A percentile compares a stretch with the other conserved stretches of the same genome.
These are phyloP conservation scores for Raffaelea ambrosiae DNA, from an alignment of 2,329 filamentous ascomycete species.

Conservation along the genomic window DNA sequence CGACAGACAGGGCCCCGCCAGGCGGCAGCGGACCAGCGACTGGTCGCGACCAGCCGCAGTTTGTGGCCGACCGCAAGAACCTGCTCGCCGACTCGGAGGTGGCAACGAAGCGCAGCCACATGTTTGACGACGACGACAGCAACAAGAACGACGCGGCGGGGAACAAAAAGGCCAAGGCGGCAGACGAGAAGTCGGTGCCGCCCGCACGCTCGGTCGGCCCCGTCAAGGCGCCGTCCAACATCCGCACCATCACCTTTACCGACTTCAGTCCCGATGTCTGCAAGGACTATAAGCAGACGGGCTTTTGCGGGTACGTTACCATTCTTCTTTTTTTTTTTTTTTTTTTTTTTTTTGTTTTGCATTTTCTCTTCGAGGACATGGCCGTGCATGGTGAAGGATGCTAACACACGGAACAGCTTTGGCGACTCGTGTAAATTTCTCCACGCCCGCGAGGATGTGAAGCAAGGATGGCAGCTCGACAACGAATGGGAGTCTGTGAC, in stretches of 20 bases:
- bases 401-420: too few species aligned
- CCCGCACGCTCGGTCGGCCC: conserved; percentile 59
- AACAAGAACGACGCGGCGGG: conserved; percentile 63
- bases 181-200: not conserved
- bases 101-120: conserved; percentile 76
- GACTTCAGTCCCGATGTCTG: conserved; percentile 92
- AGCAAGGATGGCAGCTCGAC: conserved; percentile 93
- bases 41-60: conserved; percentile 23
- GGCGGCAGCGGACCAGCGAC: conserved; percentile 18
- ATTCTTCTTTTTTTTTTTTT: too few species aligned
- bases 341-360: too few species aligned
- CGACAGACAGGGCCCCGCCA: conserved; percentile 26
- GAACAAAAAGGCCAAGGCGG: conserved; percentile 21
- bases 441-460: conserved; percentile 69
- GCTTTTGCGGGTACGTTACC: too few species aligned
- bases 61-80: conserved; percentile 50
- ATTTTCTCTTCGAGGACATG: too few species aligned
- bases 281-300: conserved; percentile 60
- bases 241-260: conserved; percentile 80
- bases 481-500: conserved; percentile 83
- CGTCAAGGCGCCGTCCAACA: conserved; percentile 79
- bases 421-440: conserved; percentile 78
- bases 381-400: too few species aligned
- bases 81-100: conserved; percentile 65
- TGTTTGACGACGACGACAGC: conserved; percentile 34